phyloP scores from a whole-genome alignment of 2,329 filamentous ascomycete genomes.

The Hyphodiscus sp. region DNA sequence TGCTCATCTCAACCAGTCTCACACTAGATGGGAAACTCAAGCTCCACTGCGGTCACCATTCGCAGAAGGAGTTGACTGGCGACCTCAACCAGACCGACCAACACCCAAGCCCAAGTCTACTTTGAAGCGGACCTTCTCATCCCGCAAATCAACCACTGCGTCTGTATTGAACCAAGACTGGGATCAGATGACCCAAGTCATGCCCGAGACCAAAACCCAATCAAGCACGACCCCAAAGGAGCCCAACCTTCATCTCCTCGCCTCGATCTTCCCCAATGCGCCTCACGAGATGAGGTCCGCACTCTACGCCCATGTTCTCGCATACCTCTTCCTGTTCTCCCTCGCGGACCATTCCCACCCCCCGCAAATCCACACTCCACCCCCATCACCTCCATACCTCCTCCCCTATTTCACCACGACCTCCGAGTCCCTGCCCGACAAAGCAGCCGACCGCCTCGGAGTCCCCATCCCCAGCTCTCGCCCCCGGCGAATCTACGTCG shows the following conservation, averaged over 20 bases:
- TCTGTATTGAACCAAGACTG: background rate
- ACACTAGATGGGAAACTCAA: background rate
- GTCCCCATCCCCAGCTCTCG: background rate
- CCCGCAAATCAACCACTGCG: background rate
- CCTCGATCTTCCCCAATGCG: conserved; percentile 22
- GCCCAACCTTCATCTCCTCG: conserved; percentile 13
- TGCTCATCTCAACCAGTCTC: background rate
- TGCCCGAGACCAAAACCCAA: background rate
- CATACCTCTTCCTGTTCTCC: conserved; percentile 18
- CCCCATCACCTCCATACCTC: background rate
- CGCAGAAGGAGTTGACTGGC: background rate
- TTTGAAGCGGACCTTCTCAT: background rate
- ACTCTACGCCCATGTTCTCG: conserved; percentile 26
- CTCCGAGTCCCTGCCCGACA: conserved; percentile 6
- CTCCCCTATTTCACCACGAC: conserved; percentile 5
- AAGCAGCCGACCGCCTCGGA: conserved; percentile 12
- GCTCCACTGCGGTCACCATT: background rate
- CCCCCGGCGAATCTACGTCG: background rate
- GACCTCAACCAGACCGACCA: background rate
- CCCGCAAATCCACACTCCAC: background rate
- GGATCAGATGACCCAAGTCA: background rate
- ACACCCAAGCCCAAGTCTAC: background rate
- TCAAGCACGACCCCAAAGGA: background rate
- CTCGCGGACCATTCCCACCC: background rate
- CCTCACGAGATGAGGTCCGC: conserved; percentile 14